A percentile compares a stretch with the other conserved stretches of the same genome.
Conservation (phyloP, 78 protist genomes). For the Polysphondylium violaceum region DNA sequence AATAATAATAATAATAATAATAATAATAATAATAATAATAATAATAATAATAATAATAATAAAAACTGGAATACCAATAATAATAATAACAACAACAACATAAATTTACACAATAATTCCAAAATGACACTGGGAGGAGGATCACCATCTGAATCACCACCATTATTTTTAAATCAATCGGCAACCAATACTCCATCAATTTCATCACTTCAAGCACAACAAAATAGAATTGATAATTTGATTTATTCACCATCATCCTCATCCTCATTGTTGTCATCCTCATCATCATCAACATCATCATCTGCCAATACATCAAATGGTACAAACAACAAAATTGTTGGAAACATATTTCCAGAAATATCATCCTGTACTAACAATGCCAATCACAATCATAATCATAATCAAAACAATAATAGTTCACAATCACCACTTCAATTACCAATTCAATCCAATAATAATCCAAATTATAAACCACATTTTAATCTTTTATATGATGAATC, state of each 20-base stretch:
- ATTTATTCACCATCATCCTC: no score
- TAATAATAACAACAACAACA: background rate
- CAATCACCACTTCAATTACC: background rate
- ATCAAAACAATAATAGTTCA: background rate
- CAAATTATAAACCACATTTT: background rate
- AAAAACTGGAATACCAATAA: background rate
- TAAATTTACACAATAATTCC: no score
- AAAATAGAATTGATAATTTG: no score
- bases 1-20: background rate
- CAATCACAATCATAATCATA: constrained; percentile 4
- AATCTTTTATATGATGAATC: constrained; percentile 10
- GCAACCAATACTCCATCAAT: no score
- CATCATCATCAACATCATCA: background rate
- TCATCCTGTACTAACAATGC: background rate
- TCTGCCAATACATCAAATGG: background rate
- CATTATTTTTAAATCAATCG: no score
- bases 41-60: background rate
- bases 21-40: constrained; percentile 4
- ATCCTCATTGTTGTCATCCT: no score
- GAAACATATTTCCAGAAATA: no score
- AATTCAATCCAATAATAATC: background rate
- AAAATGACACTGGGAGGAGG: no score
- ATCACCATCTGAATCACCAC: no score
- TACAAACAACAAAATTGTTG: no score
- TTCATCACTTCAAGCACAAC: no score